Conservation (phyloP, 2,329 filamentous ascomycete genomes). For the Arachnomyces sp. region DNA sequence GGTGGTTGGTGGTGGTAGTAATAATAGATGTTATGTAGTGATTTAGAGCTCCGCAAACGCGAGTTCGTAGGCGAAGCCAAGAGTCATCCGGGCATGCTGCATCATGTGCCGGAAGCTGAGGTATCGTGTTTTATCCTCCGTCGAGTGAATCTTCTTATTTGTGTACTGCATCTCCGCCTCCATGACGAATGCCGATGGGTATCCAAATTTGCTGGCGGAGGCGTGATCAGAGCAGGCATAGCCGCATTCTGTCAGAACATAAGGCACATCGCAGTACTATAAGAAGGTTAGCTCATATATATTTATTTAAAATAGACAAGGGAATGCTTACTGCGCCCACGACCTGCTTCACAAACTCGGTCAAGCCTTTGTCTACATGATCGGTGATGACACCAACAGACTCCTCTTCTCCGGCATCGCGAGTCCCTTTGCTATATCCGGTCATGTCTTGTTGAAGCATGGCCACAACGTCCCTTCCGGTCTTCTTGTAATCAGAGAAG, state of each 20-base stretch:
- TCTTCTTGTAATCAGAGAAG: conserved; percentile 71
- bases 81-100: conserved; percentile 76
- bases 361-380: conserved; percentile 75
- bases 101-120: conserved; percentile 85
- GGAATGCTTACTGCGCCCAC: conserved; percentile 53
- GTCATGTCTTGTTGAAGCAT: conserved; percentile 99
- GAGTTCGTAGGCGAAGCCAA: conserved; percentile 77
- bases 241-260: conserved; percentile 78
- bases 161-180: conserved; percentile 53
- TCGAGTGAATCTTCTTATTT: conserved; percentile 66
- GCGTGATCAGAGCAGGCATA: conserved; percentile 73
- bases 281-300: background rate
- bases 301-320: background rate
- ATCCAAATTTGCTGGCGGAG: conserved; percentile 59
- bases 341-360: conserved; percentile 82
- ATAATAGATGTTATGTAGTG: conserved; percentile 1
- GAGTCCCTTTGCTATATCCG: conserved; percentile 73
- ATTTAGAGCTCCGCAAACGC: conserved; percentile 63
- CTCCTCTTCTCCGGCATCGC: conserved; percentile 75
- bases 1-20: no score
- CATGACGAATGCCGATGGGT: conserved; percentile 58
- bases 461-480: conserved; percentile 71
- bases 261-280: conserved; percentile 84
- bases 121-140: conserved; percentile 62
- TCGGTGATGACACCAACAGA: conserved; percentile 89